These are phyloP conservation scores for Phylloporus sp. DNA, from an alignment of 768 basidiomycete species.

Conservation along the genomic window DNA sequence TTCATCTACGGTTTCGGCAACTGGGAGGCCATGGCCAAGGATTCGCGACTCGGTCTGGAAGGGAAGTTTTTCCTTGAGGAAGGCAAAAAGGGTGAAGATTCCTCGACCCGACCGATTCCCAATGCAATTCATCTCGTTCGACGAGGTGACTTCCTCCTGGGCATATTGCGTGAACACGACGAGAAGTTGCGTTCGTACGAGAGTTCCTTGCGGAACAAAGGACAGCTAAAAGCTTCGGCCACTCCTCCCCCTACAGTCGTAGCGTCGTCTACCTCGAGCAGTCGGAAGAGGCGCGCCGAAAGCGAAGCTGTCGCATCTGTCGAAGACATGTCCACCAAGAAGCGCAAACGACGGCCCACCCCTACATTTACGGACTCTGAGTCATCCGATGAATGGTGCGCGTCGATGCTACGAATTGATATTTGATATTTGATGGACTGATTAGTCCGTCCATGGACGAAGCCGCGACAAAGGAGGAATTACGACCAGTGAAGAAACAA, in stretches of 20 bases:
- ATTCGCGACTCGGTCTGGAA: slow-evolving; percentile 71
- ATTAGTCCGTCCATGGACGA: slow-evolving; percentile 94
- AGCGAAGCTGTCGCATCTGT: slow-evolving; percentile 82
- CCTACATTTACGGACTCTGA: slow-evolving; percentile 95
- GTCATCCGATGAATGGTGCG: slow-evolving; percentile 87
- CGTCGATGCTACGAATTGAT: slow-evolving; percentile 11
- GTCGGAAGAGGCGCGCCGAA: slow-evolving; percentile 72
- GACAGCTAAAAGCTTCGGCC: slow-evolving; percentile 63
- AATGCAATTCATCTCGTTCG: slow-evolving; percentile 98
- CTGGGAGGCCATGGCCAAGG: slow-evolving; percentile 95
- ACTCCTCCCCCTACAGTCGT: slow-evolving; percentile 72
- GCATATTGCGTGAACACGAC: slow-evolving; percentile 79
- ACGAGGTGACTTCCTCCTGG: slow-evolving; percentile 88
- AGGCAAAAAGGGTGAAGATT: slow-evolving; percentile 89
- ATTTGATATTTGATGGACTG: slow-evolving; percentile 5
- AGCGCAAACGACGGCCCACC: slow-evolving; percentile 90
- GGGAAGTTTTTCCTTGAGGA: slow-evolving; percentile 99
- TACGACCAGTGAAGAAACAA: slow-evolving; percentile 96
- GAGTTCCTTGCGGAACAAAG: slow-evolving; percentile 67
- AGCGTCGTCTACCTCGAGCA: slow-evolving; percentile 57
- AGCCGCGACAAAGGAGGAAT: slow-evolving; percentile 83
- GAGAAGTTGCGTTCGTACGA: slow-evolving; percentile 89
- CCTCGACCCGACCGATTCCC: slow-evolving; percentile 82
- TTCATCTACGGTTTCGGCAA: slow-evolving; percentile 92
- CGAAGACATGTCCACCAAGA: slow-evolving; percentile 60